phyloP scores from a whole-genome alignment of 129 eudicot species.

The Saposhnikovia divaricata region DNA sequence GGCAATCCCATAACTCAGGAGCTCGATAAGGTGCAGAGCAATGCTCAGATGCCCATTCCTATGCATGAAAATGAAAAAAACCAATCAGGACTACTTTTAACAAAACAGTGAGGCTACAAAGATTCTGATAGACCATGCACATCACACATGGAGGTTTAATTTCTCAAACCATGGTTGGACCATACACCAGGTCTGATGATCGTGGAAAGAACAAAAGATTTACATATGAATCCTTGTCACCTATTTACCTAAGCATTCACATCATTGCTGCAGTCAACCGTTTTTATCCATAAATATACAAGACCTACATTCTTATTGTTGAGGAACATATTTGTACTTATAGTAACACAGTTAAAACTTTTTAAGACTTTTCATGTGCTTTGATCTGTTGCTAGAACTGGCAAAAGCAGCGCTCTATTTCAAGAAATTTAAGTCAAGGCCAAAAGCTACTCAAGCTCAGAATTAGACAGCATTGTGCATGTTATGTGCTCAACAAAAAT shows the following conservation, averaged over 20 bases:
- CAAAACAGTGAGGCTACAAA: not conserved
- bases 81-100: conserved; percentile 11
- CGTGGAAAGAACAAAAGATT: not conserved
- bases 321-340: not conserved
- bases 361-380: not conserved
- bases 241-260: not conserved
- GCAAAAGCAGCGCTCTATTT: not conserved
- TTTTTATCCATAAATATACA: not conserved
- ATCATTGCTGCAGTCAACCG: not conserved
- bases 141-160: not conserved
- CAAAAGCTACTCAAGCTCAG: not conserved
- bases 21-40: conserved; percentile 94
- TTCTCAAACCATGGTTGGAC: not conserved
- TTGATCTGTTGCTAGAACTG: not conserved
- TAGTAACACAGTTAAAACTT: no score
- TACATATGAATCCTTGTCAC: not conserved
- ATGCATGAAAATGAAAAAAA: conserved; percentile 18
- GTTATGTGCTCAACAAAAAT: not conserved
- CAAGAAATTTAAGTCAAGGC: not conserved
- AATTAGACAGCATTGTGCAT: not conserved
- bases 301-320: not conserved
- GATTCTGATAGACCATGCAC: not conserved
- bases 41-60: conserved; percentile 98
- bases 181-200: not conserved
- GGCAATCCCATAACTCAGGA: conserved; percentile 98